Conservation (phyloP, 2,329 filamentous ascomycete species). For the Colletotrichum tanaceti region DNA sequence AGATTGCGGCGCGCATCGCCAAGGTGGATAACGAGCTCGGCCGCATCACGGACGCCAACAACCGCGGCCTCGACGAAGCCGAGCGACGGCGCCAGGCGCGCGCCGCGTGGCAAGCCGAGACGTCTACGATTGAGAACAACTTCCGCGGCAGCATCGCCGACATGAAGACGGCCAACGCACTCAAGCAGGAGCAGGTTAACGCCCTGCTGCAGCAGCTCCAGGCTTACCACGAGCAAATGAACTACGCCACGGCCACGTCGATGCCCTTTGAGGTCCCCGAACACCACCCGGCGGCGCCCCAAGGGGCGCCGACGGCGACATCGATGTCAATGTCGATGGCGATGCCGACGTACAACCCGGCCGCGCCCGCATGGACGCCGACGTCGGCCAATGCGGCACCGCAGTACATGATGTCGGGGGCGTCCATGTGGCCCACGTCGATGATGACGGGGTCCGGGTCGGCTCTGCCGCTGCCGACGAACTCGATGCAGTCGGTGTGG, state of each 20-base stretch:
- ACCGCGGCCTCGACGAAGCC: conserved; percentile 72
- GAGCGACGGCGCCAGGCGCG: conserved; percentile 67
- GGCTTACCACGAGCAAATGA: conserved; percentile 49
- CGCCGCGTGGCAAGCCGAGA: conserved; percentile 59
- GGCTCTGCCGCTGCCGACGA: conserved; percentile 49
- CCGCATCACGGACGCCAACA: conserved; percentile 76
- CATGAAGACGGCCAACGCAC: conserved; percentile 50
- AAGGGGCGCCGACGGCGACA: background rate
- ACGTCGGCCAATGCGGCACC: conserved; percentile 48
- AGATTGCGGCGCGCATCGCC: conserved; percentile 75
- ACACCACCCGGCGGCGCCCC: conserved; percentile 28
- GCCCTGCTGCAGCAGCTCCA: conserved; percentile 52
- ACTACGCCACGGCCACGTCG: conserved; percentile 48
- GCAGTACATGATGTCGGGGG: conserved; percentile 47
- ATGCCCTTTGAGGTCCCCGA: conserved; percentile 48
- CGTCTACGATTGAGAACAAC: conserved; percentile 58
- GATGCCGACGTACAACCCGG: conserved; percentile 43
- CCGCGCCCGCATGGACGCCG: conserved; percentile 49
- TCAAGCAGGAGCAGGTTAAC: conserved; percentile 55
- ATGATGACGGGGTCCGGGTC: conserved; percentile 45
- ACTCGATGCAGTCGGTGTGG: conserved; percentile 43
- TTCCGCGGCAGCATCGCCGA: conserved; percentile 54
- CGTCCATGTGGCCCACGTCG: conserved; percentile 52
- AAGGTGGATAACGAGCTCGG: conserved; percentile 80
- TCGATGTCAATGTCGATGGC: conserved; percentile 40